Conservation (phyloP, 2,329 filamentous ascomycete species). For the Calonectria leucothoes region DNA sequence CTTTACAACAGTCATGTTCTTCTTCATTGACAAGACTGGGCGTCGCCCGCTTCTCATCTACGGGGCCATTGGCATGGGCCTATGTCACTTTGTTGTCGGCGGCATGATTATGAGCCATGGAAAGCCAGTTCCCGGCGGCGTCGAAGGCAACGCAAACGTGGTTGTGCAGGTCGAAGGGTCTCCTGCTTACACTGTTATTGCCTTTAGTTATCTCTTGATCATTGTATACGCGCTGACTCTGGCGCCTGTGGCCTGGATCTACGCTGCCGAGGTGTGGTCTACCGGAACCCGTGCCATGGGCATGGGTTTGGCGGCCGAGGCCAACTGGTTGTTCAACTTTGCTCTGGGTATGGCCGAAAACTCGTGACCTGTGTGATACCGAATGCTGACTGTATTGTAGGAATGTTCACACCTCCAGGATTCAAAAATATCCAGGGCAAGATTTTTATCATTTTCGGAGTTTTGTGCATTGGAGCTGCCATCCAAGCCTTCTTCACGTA, state of each 20-base stretch:
- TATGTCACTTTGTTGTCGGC: slow-evolving; percentile 64
- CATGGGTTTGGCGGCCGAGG: slow-evolving; percentile 33
- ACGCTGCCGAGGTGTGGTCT: slow-evolving; percentile 56
- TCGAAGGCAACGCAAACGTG: slow-evolving; percentile 53
- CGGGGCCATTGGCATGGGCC: slow-evolving; percentile 48
- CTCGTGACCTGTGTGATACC: not conserved
- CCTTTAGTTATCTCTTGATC: slow-evolving; percentile 69
- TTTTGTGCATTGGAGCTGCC: slow-evolving; percentile 19
- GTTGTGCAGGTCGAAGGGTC: slow-evolving; percentile 32
- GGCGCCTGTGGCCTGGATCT: slow-evolving; percentile 59
- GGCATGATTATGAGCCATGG: slow-evolving; percentile 59
- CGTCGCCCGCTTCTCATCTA: slow-evolving; percentile 71
- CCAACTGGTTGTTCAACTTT: slow-evolving; percentile 45
- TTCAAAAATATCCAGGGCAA: slow-evolving; percentile 41
- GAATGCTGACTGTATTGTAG: not conserved
- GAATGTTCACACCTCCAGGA: slow-evolving; percentile 38
- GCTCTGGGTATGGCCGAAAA: slow-evolving; percentile 26
- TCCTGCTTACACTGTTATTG: slow-evolving; percentile 71
- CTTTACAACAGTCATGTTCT: slow-evolving; percentile 60
- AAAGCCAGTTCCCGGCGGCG: slow-evolving; percentile 50
- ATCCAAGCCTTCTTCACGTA: slow-evolving; percentile 25
- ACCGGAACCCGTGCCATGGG: slow-evolving; percentile 54
- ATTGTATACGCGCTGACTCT: slow-evolving; percentile 41
- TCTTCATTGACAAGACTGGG: slow-evolving; percentile 64
- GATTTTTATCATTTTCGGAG: slow-evolving; percentile 35